Percentiles rank a stretch among this genome's conserved stretches.
phyloP scores from a whole-genome alignment of 257 asterid species.

The Solanum paucissectum region DNA sequence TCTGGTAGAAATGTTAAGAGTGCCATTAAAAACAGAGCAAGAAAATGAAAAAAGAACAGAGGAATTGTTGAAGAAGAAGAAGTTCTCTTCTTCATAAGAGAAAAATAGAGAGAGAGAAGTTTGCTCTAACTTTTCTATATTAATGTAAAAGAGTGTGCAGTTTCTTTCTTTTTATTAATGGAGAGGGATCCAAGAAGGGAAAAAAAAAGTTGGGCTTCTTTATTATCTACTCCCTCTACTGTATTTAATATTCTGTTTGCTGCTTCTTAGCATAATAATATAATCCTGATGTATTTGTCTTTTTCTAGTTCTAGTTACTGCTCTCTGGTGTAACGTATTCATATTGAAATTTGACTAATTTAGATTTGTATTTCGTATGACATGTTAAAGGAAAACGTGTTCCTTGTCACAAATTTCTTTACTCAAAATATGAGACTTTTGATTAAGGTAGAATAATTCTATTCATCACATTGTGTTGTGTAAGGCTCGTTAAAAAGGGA shows the following conservation, averaged over 20 bases:
- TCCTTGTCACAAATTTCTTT: not conserved
- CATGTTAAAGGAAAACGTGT: fast-evolving
- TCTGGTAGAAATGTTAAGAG: conserved; percentile 41
- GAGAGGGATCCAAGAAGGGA: conserved; percentile 47
- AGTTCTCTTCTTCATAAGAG: conserved; percentile 32
- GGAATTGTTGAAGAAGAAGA: conserved; percentile 4
- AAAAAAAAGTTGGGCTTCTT: not conserved
- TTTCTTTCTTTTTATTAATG: conserved; percentile 36
- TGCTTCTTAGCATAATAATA: not conserved
- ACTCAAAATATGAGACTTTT: not conserved
- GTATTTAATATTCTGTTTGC: conserved; percentile 1
- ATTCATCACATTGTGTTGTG: not conserved
- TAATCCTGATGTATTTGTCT: not conserved
- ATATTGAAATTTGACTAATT: fast-evolving
- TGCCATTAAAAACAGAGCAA: conserved; percentile 49
- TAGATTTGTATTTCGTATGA: fast-evolving
- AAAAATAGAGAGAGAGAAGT: conserved; percentile 16
- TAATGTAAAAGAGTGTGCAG: conserved; percentile 5
- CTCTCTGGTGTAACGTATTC: fast-evolving
- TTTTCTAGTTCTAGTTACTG: not conserved
- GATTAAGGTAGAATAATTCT: not conserved
- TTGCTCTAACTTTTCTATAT: not conserved
- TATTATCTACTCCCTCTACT: not conserved
- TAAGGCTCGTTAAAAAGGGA: not conserved
- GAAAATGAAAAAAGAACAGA: conserved; percentile 19